Conservation (phyloP, 352 stramenopile species). For the Pythium coloratum region DNA sequence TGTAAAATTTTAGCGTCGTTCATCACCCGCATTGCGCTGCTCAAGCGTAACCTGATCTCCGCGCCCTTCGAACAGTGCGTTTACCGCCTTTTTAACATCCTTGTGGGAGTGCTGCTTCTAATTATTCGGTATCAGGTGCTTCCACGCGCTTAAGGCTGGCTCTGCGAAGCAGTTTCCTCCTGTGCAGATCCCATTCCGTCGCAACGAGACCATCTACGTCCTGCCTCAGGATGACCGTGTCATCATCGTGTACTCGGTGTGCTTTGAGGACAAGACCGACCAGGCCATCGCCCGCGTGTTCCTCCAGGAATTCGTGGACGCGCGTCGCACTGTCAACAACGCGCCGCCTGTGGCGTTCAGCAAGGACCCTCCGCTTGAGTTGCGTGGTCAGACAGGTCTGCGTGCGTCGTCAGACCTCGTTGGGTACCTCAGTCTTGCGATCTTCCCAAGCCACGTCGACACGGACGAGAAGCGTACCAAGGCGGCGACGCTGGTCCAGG, state of each 20-base stretch:
- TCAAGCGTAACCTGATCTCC: conserved; percentile 84
- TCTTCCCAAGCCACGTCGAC: conserved; percentile 91
- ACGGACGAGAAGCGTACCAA: conserved; percentile 87
- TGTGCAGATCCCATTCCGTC: conserved; percentile 86
- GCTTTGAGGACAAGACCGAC: conserved; percentile 94
- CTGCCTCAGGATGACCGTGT: conserved; percentile 87
- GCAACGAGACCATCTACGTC: conserved; percentile 85
- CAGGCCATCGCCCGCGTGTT: conserved; percentile 90
- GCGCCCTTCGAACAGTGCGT: conserved; percentile 76
- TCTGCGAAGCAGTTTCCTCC: conserved; percentile 52
- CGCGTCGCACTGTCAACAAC: conserved; percentile 91
- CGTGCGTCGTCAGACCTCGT: conserved; percentile 71
- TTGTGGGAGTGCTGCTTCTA: no score
- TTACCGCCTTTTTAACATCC: not conserved
- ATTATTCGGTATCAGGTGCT: conserved; percentile 38
- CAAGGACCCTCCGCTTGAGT: conserved; percentile 88
- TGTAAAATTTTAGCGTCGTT: conserved; percentile 46
- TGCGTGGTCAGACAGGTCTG: conserved; percentile 68
- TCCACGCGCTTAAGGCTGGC: conserved; percentile 70
- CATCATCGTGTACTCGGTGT: conserved; percentile 91
- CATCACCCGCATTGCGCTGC: conserved; percentile 64
- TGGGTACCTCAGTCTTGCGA: conserved; percentile 86
- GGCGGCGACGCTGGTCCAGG: conserved; percentile 81
- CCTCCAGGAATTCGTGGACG: conserved; percentile 92
- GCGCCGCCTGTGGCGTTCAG: conserved; percentile 91